These are phyloP conservation scores for Abrus precatorius DNA, from an alignment of 306 rosid genomes.

Conservation along the genomic window DNA sequence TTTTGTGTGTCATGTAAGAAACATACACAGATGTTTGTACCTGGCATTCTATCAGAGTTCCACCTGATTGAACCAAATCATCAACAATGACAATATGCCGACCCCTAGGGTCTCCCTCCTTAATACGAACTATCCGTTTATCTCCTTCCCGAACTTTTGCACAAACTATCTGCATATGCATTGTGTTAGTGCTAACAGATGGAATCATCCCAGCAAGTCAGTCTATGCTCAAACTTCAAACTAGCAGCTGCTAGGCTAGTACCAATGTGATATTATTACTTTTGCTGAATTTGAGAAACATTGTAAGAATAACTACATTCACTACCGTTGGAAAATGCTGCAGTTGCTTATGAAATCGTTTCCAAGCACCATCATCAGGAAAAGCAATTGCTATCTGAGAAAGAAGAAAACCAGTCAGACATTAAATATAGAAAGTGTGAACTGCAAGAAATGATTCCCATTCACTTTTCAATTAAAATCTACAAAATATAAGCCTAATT, in stretches of 20 bases:
- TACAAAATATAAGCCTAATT: neutral
- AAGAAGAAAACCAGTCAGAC: conserved; percentile 27
- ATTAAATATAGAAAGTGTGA: conserved; percentile 27
- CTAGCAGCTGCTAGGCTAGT: conserved; percentile 25
- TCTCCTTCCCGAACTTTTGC: conserved; percentile 99
- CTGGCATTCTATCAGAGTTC: conserved; percentile 97
- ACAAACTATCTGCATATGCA: conserved; percentile 79
- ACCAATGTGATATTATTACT: conserved; percentile 19
- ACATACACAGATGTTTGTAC: conserved; percentile 52
- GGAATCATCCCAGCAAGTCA: conserved; percentile 31
- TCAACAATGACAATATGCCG: conserved; percentile 96
- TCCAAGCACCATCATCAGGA: conserved; percentile 99
- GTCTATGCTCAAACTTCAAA: conserved; percentile 34
- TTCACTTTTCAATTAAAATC: conserved; percentile 34
- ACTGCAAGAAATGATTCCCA: neutral
- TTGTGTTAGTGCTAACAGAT: conserved; percentile 35
- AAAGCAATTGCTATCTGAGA: conserved; percentile 88
- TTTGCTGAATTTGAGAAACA: conserved; percentile 37
- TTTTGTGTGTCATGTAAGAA: conserved; percentile 13
- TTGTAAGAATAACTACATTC: conserved; percentile 14
- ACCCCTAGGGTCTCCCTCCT: conserved; percentile 91
- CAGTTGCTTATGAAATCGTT: conserved; percentile 91
- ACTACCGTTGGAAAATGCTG: conserved; percentile 96
- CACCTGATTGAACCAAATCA: conserved; percentile 99
- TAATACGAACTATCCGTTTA: conserved; percentile 85